phyloP scores from a whole-genome alignment of 2,329 filamentous ascomycete species.

The Pezicula rhizophila region DNA sequence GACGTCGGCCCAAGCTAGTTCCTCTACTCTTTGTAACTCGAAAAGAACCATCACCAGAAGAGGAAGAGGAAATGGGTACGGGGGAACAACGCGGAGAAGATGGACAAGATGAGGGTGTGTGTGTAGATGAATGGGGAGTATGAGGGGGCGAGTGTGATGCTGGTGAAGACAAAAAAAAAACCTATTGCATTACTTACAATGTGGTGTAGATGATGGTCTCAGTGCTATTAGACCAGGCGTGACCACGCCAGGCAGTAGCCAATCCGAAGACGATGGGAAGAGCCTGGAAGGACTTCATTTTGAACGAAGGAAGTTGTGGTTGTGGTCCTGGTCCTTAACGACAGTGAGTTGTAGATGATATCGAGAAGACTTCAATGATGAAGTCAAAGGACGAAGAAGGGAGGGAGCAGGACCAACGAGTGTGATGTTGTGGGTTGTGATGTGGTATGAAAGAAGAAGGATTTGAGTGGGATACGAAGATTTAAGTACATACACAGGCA shows the following conservation, averaged over 20 bases:
- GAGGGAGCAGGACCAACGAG: not conserved
- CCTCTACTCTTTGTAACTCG: too few species aligned
- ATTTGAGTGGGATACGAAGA: not conserved
- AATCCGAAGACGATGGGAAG: slow-evolving; percentile 25
- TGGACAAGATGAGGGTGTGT: too few species aligned
- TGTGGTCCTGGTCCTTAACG: slow-evolving; percentile 6
- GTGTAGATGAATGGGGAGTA: too few species aligned
- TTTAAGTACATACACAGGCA: too few species aligned
- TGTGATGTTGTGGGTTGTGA: not conserved
- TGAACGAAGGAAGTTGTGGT: slow-evolving; percentile 11
- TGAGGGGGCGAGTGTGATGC: slow-evolving; percentile 26
- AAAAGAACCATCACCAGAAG: too few species aligned
- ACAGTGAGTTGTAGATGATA: slow-evolving; percentile 3
- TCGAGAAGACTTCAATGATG: not conserved
- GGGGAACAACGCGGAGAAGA: too few species aligned
- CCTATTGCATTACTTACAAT: too few species aligned
- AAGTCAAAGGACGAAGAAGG: not conserved
- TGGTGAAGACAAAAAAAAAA: slow-evolving; percentile 22
- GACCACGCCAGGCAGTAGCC: slow-evolving; percentile 18
- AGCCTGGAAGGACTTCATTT: slow-evolving; percentile 23
- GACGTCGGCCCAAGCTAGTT: too few species aligned
- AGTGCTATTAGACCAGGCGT: slow-evolving; percentile 16
- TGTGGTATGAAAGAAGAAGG: not conserved
- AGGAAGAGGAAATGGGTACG: too few species aligned
- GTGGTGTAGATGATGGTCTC: too few species aligned